Base-by-base conservation (phyloP, 2,329 filamentous ascomycete species). In the Phaeophleospora eucalypticola region DNA sequence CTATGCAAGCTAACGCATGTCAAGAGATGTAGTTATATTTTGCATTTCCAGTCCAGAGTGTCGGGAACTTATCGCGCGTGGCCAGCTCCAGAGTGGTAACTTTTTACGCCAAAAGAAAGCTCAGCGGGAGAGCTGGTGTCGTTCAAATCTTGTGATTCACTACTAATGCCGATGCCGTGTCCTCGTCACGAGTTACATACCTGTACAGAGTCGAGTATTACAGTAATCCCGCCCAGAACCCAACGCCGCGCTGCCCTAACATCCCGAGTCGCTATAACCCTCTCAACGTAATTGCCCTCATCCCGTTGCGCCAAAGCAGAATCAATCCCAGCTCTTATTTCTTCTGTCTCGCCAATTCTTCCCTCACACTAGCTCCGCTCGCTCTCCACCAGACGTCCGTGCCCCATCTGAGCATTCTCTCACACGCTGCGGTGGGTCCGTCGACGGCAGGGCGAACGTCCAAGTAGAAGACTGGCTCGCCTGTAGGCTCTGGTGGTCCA, bases 381-480 rank as follows among this genome's bases (percentile, higher is more conserved):
- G 89, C 89, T 57, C 80, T 83, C 83, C 88, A 95, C 93, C 93
- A 98, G 7, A 95, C 79, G 68, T 97, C 91, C 8, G 87, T 89
- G 41, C 89, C 86, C 88, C 90, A 97, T 61, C 89, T 77, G 65
- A 96, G 81, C 51, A 89, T 70, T 42, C 93, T 79, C 74, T 97
- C 93, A 2, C 83, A 81, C 0, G 89, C 86, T 19, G 84, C 84
- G 1, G 80, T 84, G 2, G 89, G 89, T 0, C 87, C 88, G 66
- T 86, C 83, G 35, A 95, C 71, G 3, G 93, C 93, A 1, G 93
- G 93, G 53, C 93, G 80, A 16, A 98, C 93, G 64, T 98, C 93
- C 45, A 98, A 80, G 67, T 84, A 96, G 72, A 98, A 98, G 4
- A 97, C 89, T 2, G 93, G 91, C 65, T 96, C 89, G 24, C 90